Conservation (phyloP, 2,329 filamentous ascomycete species). For the Huntiella savannae region DNA sequence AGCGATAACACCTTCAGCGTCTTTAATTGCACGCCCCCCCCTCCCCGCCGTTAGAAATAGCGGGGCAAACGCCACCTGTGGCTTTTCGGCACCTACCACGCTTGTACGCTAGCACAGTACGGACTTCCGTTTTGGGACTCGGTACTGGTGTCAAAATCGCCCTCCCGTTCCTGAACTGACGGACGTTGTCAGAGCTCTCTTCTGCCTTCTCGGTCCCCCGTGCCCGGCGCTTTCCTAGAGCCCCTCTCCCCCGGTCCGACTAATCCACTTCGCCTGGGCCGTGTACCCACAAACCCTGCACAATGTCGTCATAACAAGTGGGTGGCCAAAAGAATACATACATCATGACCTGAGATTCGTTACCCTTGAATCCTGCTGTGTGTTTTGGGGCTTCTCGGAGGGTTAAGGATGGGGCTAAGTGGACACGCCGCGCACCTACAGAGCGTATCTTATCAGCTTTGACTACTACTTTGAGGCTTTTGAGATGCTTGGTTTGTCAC, state of each 20-base stretch:
- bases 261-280: slow-evolving; percentile 11
- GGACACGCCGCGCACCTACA: slow-evolving; percentile 8
- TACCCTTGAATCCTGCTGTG: slow-evolving; percentile 7
- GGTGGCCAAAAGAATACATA: slow-evolving; percentile 7
- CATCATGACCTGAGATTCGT: background rate
- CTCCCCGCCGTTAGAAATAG: background rate
- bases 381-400: slow-evolving; percentile 7
- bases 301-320: slow-evolving; percentile 7
- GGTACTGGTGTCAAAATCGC: slow-evolving; percentile 5
- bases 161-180: slow-evolving; percentile 10
- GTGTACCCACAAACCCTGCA: slow-evolving; percentile 9
- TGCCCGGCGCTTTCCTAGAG: slow-evolving; percentile 7
- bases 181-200: background rate
- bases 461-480: slow-evolving; percentile 11
- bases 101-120: background rate
- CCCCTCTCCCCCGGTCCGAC: slow-evolving; percentile 11
- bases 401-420: slow-evolving; percentile 9
- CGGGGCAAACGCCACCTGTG: slow-evolving; percentile 9
- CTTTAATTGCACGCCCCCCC: background rate
- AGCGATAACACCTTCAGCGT: slow-evolving; percentile 1
- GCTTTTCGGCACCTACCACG: slow-evolving; percentile 3
- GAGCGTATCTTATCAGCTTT: slow-evolving; percentile 5
- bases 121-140: background rate
- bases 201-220: slow-evolving; percentile 8
- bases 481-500: background rate